Evolutionary conservation across 2,329 filamentous ascomycete species (phyloP), one percentile per base, ranked within the genome.

Genomic region (Aschersonia sp.): DNA sequence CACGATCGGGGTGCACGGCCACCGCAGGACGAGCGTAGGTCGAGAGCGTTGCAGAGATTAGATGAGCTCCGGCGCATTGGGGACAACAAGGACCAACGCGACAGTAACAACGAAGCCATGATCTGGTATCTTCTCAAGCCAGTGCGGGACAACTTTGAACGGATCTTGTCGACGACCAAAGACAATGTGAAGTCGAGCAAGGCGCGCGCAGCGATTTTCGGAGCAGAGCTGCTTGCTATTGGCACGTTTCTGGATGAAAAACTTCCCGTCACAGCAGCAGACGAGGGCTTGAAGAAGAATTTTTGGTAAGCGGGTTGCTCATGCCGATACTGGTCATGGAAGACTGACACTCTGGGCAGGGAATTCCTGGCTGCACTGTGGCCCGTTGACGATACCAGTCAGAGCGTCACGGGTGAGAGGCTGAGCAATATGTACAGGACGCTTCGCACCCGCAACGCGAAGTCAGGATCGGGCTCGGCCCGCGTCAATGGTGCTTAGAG

Each of bases 151-250:
- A 80, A 77, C 51, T 73, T 84, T 46, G 72, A 75, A 52, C 70
- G 68, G 31, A 75, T 84, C 47, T 68, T 75, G 47, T 74, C 72
- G 46, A 80, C 79, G 4, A 83, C 77, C 2, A 77, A 75, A 53
- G 78, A 79, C 54, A 74, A 74, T 45, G 75, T 81, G 51, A 78
- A 77, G 48, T 77, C 74, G 31, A 75, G 77, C 55, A 79, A 81
- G 53, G 72, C 77, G 47, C 72, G 81, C 43, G 74, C 81, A 29
- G 73, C 69, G 56, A 72, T 80, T 43, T 75, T 83, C 57, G 80
- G 80, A 55, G 66, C 68, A 31, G 75, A 82, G 56, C 64, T 84
- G 40, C 67, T 80, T 42, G 71, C 71, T 4, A 79, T 84, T 59
- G 80, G 80, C 47, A 73, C 75, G 48, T 82, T 80, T 55, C 74